Base-by-base conservation (phyloP, 2,329 filamentous ascomycete genomes). In the Curvularia eragrostidis region DNA sequence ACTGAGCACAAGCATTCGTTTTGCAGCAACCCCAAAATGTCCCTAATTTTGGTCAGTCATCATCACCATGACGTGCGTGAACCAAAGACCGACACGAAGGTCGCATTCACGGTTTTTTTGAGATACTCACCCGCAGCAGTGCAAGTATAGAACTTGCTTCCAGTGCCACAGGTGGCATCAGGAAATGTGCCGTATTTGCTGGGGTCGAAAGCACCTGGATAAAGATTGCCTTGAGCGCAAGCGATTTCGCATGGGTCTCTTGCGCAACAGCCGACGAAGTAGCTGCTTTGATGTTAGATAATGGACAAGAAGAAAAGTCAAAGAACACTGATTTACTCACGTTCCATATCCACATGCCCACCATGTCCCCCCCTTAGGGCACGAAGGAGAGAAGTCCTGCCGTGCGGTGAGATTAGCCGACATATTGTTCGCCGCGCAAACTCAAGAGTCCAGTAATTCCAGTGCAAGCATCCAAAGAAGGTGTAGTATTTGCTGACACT, bases 1-100 rank as follows among this genome's bases (percentile, higher is more conserved):
- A 63, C 24, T 68, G 50, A 2, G 42, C 62, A 55, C 78, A 79
- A 28, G 78, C 68, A 50, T 78, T 71, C 1, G 61, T 66, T 44
- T 62, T 68, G 55, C 78, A 79, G 61, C 78, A 80, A 3, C 78
- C 78, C 54, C 75, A 66, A 57, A 79, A 79, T 0, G 66, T 67
- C 5, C 71, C 43, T 57, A 10, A 13, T 8, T 1, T 30, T 2
- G 0, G 3, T 56, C 7, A 56, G 50, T 9, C 2, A 30, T 32
- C 19, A 5, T 48, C 15, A 26, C n/a, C 13, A 21, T 30, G n/a
- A 32, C 26, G 26, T 4, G 26, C 28, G 26, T 26, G 28, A 10
- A 28, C 32, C 3, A 24, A 28, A 28, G 34, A 23, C n/a, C 12
- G 24, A 42, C 23, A 15, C 5, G 5, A n/a, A 42, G 24, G 18